phyloP scores from a whole-genome alignment of 495 filamentous ascomycete genomes.

The Lasiosphaeriaceae sp. region DNA sequence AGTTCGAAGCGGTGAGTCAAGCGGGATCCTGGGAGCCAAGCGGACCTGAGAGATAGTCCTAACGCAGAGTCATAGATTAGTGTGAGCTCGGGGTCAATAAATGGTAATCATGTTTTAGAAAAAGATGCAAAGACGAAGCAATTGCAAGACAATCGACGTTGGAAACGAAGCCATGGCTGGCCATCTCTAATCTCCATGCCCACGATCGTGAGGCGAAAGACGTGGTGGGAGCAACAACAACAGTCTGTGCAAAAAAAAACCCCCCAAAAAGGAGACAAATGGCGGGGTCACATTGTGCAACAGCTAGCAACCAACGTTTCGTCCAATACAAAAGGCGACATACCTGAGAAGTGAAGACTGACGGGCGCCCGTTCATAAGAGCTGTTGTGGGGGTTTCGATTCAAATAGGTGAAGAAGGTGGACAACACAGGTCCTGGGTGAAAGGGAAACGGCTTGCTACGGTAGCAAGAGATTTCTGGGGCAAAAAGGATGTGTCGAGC shows the following conservation, averaged over 20 bases:
- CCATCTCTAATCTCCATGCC: too few species aligned
- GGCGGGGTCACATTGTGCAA: too few species aligned
- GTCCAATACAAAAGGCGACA: not conserved
- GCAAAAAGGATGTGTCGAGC: too few species aligned
- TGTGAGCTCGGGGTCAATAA: slow-evolving; percentile 8
- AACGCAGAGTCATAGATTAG: slow-evolving; percentile 32
- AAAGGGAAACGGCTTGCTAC: not conserved
- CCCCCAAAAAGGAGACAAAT: not conserved
- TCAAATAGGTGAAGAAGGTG: slow-evolving; percentile 12
- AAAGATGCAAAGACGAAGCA: slow-evolving; percentile 8
- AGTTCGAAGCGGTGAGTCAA: slow-evolving; percentile 45
- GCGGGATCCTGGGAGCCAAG: slow-evolving; percentile 17
- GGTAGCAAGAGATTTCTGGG: too few species aligned
- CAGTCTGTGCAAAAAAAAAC: too few species aligned
- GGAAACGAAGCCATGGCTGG: too few species aligned
- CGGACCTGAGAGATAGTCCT: slow-evolving; percentile 95
- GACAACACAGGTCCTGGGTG: slow-evolving; percentile 10
- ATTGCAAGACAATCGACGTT: not conserved
- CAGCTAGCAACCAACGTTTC: too few species aligned
- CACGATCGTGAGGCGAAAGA: too few species aligned
- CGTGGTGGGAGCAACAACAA: too few species aligned
- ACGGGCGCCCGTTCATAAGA: slow-evolving; percentile 93
- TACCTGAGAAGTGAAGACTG: slow-evolving; percentile 97
- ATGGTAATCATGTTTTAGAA: slow-evolving; percentile 2
- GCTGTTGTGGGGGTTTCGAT: slow-evolving; percentile 41